Evolutionary conservation across 208 protist genomes (phyloP).

Genomic region (Acanthamoeba triangularis): DNA sequence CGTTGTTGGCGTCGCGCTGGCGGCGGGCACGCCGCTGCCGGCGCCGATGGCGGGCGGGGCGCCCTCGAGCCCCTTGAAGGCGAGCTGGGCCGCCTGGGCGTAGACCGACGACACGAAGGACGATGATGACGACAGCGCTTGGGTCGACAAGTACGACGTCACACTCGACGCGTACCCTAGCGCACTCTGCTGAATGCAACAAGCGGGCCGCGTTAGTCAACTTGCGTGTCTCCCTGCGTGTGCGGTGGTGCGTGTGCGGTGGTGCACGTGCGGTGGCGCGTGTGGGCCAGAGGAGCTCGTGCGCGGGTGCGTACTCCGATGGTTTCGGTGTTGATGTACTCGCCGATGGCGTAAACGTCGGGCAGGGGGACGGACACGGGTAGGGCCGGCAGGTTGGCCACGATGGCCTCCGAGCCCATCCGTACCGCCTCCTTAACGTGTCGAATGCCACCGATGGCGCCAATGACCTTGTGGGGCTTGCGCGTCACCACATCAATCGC

Average conservation of each 20-base stretch:
- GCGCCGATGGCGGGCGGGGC: too few species aligned
- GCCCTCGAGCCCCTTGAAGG: neutral
- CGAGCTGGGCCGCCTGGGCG: neutral
- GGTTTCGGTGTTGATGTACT: conserved; percentile 15
- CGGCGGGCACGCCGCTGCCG: too few species aligned
- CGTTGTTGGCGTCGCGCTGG: too few species aligned
- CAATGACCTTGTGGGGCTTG: conserved; percentile 20
- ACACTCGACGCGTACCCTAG: neutral
- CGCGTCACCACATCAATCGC: neutral
- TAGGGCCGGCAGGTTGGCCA: neutral
- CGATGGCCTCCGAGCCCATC: conserved; percentile 15
- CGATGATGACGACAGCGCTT: neutral
- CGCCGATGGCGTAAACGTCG: neutral
- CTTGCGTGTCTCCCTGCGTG: too few species aligned
- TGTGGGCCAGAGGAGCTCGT: too few species aligned
- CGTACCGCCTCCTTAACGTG: conserved; percentile 5
- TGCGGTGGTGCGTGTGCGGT: too few species aligned
- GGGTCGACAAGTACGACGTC: neutral
- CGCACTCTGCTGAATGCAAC: neutral
- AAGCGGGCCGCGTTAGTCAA: neutral
- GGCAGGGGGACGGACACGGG: neutral
- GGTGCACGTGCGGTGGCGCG: too few species aligned
- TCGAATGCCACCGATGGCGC: neutral
- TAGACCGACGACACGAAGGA: neutral
- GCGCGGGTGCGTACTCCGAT: neutral